phyloP scores from a whole-genome alignment of 805 yeast genomes.

The Wickerhamiella kurtzmanii region DNA sequence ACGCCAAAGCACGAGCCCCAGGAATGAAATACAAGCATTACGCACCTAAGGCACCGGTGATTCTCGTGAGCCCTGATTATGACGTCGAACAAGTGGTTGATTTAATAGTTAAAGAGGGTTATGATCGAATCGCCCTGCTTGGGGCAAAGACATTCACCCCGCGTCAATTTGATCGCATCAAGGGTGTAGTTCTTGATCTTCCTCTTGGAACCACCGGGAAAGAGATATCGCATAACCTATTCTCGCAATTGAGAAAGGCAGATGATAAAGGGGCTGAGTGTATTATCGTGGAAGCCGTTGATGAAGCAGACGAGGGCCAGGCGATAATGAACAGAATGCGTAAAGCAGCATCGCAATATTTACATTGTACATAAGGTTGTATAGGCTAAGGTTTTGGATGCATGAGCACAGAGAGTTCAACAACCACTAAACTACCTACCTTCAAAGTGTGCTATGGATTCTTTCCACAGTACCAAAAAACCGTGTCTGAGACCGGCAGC shows the following conservation, averaged over 20 bases:
- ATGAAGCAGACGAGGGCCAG: conserved; percentile 64
- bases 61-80: conserved; percentile 42
- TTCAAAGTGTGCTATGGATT: too few species aligned
- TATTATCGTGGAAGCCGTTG: conserved; percentile 75
- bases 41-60: conserved; percentile 77
- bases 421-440: too few species aligned
- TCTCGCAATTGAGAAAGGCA: conserved; percentile 56
- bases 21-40: conserved; percentile 97
- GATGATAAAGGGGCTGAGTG: conserved; percentile 56
- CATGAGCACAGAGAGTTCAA: too few species aligned
- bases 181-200: conserved; percentile 8
- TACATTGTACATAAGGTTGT: too few species aligned
- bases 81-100: conserved; percentile 17
- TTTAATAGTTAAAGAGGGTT: conserved; percentile 17
- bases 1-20: conserved; percentile 70
- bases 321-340: conserved; percentile 87
- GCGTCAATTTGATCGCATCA: not conserved
- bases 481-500: too few species aligned
- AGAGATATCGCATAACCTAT: conserved; percentile 64
- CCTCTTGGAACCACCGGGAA: conserved; percentile 36
- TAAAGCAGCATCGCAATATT: conserved; percentile 54
- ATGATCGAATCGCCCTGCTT: conserved; percentile 6
- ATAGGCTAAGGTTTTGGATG: too few species aligned
- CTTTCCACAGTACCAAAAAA: too few species aligned
- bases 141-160: conserved; percentile 1